These are phyloP conservation scores for Cymbidium sinense DNA, from an alignment of 106 monocot species.

Conservation along the genomic window DNA sequence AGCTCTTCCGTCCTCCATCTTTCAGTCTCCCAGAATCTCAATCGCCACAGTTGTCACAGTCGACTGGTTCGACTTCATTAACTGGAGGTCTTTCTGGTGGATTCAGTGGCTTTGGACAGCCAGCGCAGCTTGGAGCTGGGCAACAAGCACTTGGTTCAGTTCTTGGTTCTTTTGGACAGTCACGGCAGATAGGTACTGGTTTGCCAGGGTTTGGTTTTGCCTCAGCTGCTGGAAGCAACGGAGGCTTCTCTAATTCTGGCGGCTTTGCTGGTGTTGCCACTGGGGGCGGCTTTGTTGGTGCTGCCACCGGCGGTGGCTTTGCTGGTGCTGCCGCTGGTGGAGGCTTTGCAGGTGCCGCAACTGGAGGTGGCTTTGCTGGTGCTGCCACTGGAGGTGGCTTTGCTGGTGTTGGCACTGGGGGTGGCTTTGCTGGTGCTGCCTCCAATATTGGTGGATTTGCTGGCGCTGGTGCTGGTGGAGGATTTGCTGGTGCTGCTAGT, in stretches of 20 bases:
- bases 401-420: constrained; percentile 18
- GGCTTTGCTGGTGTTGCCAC: constrained; percentile 27
- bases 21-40: constrained; percentile 67
- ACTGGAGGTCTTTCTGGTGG: constrained; percentile 34
- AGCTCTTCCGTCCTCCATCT: constrained; percentile 81
- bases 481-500: constrained; percentile 18
- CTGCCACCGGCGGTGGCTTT: constrained; percentile 36
- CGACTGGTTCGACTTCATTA: constrained; percentile 18
- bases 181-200: constrained; percentile 58
- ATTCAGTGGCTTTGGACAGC: constrained; percentile 79
- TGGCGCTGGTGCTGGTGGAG: constrained; percentile 16
- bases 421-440: constrained; percentile 39
- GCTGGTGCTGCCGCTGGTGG: constrained; percentile 19
- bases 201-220: constrained; percentile 25
- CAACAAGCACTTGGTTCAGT: constrained; percentile 85
- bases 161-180: constrained; percentile 87
- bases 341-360: constrained; percentile 20
- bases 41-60: constrained; percentile 39
- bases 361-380: constrained; percentile 40
- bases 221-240: constrained; percentile 14
- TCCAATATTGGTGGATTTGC: constrained; percentile 32
- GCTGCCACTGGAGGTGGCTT: constrained; percentile 30
- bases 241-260: constrained; percentile 12
- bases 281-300: constrained; percentile 21
- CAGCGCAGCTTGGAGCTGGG: constrained; percentile 63